These are phyloP conservation scores for Rubia balearica DNA, from an alignment of 305 asterid genomes.

Conservation along the genomic window DNA sequence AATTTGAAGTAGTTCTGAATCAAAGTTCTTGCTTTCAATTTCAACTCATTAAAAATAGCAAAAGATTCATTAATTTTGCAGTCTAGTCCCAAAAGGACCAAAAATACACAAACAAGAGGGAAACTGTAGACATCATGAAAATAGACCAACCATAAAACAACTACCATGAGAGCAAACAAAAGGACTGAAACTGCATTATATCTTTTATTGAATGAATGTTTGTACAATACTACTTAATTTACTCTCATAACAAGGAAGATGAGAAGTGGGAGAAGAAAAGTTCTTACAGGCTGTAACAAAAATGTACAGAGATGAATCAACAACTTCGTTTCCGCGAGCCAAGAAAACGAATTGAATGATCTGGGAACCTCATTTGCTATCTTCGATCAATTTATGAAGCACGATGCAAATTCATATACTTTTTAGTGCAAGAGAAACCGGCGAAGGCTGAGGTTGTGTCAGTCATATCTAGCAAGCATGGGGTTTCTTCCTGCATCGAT, in stretches of 20 bases:
- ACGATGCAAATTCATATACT: not conserved
- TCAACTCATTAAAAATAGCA: not conserved
- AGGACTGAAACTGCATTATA: not conserved
- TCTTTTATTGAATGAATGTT: not conserved
- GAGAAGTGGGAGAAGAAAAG: not conserved
- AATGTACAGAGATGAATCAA: slow-evolving; percentile 1
- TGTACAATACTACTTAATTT: too few species aligned
- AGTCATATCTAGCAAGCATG: slow-evolving; percentile 45
- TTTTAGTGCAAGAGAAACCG: not conserved
- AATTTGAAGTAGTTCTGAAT: not conserved
- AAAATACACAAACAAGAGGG: not conserved
- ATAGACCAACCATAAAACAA: too few species aligned
- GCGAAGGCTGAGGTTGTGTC: not conserved
- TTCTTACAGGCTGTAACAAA: not conserved
- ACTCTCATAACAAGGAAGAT: not conserved
- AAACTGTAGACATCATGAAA: too few species aligned
- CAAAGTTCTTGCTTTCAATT: not conserved
- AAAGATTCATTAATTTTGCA: not conserved
- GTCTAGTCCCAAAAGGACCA: not conserved
- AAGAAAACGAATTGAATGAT: not conserved
- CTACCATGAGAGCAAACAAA: too few species aligned
- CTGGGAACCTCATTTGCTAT: not conserved
- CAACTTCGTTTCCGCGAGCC: not conserved
- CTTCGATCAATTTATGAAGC: not conserved
- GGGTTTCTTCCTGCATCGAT: slow-evolving; percentile 95